Base-by-base conservation (phyloP, 495 filamentous ascomycete genomes). In the Penicillium tannophilum region DNA sequence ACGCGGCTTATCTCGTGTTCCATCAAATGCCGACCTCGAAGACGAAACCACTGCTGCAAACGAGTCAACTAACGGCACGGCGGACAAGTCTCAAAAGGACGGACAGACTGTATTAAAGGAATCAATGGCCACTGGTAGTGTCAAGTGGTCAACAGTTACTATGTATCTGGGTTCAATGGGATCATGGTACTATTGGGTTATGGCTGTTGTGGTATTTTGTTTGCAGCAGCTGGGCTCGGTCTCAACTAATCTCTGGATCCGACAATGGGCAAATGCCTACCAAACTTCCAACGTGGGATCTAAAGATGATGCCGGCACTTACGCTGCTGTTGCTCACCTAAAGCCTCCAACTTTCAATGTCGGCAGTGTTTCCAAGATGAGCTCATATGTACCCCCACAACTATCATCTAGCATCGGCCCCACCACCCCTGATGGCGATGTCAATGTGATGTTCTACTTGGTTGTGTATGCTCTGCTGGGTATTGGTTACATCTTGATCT, bases 91-190 rank as follows among this genome's bases (percentile, higher is more conserved):
- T 14, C 52, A 79, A 76, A 79, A 81, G 47, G 76, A 78, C 26
- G 74, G 74, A 20, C 78, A 82, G 35, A 70, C 80, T 50, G 81
- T 84, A 10, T 73, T 84, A 63, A 75, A 79, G 49, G 94, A 99
- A 70, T 79, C 77, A 3, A 97, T 95, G 71, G 86, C 89, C 16
- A 81, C 80, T 49, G 94, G 94, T 35, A 86, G 92, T 36, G 90
- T 99, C 63, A 91, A 96, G 68, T 88, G 89, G 83, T 78, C 80
- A 26, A 91, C 96, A 47, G 86, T 98, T 65, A 76, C 81, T 33
- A 86, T 96, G 66, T 99, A 97, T 71, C 80, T 99, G 19, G 69
- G 69, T 20, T 82, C 92, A 46, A 98, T 98, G 95, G 95, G 95
- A 9, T 81, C 84, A 6, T 97, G 93, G 92, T 90, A 90, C 80